Base-by-base conservation (phyloP, 2,329 filamentous ascomycete genomes). In the Alternaria gansuensis region DNA sequence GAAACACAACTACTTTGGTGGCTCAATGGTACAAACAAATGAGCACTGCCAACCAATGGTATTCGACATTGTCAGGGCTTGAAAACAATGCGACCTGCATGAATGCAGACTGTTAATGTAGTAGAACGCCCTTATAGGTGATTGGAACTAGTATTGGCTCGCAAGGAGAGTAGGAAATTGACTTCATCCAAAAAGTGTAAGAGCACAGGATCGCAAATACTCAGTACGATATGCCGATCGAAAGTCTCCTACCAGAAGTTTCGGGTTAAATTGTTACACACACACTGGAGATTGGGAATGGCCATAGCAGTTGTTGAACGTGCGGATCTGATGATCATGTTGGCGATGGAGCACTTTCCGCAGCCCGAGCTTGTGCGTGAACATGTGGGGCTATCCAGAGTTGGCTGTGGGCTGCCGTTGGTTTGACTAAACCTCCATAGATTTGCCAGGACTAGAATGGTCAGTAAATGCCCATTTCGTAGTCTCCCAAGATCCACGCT, bases 371-470 rank as follows among this genome's bases (percentile, higher is more conserved):
- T 33, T 33, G 6, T 50, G 17, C 21, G 28, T 40, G 51, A 55
- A 36, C 39, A 39, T 50, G 31, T 54, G 39, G 51, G 33, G 33
- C 45, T 34, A 31, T 14, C 10, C n/a, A 21, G 34, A n/a, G 36
- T 26, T 23, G 10, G n/a, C 31, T 54, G 56, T 49, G 13, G 36
- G 36, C 44, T 43, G n/a, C 51, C 44, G 51, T 50, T 33, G 4
- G n/a, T 29, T 34, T 28, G 24, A 33, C 14, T 13, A 14, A 39
- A 24, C 11, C 36, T 17, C 24, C 28, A 28, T 28, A 31, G 34
- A 24, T 3, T 24, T 14, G n/a, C 5, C 34, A 36, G 39, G 14
- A 5, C 11, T 14, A 14, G 11, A 39, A 39, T 23, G 34, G 43
- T 43, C 33, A 48, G 36, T 26, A 33, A 2, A 29, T 33, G 28